Percentiles rank a stretch among this genome's conserved stretches.
phyloP scores from a whole-genome alignment of 2,329 filamentous ascomycete genomes.

The Zopfia rhizophila region DNA sequence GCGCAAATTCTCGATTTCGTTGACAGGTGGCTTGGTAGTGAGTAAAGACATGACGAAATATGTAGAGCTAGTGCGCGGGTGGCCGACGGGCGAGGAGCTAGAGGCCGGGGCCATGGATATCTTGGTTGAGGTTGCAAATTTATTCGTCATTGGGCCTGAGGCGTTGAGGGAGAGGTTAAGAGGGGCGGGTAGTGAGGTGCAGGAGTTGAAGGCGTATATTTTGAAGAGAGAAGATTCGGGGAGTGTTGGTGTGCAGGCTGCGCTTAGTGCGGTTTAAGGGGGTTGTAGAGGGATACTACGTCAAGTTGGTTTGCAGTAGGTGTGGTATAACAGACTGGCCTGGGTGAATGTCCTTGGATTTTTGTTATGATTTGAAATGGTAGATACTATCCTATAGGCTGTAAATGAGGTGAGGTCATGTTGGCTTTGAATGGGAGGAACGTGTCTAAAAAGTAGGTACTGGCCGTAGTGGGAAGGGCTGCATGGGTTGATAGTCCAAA shows the following conservation, averaged over 20 bases:
- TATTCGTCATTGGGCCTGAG: constrained; percentile 87
- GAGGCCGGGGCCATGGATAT: constrained; percentile 74
- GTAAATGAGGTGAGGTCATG: no score
- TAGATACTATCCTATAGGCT: no score
- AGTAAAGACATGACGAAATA: constrained; percentile 97
- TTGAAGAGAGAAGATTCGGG: constrained; percentile 84
- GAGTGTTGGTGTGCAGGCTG: constrained; percentile 83
- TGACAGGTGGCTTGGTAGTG: constrained; percentile 92
- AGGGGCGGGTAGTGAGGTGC: constrained; percentile 57
- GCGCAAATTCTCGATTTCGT: constrained; percentile 92
- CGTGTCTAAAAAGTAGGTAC: no score
- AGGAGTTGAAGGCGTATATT: constrained; percentile 82
- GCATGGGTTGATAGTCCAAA: no score
- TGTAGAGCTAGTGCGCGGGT: constrained; percentile 83
- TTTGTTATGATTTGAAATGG: no score
- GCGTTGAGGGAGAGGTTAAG: constrained; percentile 63
- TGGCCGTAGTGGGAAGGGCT: no score
- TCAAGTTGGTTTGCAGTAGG: no score
- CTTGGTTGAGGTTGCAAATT: constrained; percentile 89
- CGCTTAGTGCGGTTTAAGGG: constrained; percentile 72
- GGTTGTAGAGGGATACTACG: no score
- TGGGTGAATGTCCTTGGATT: no score
- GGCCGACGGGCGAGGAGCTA: constrained; percentile 72
- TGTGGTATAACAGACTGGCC: no score
- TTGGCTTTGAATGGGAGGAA: no score